Evolutionary conservation across 768 basidiomycete species (phyloP).

Genomic region (Mrakia blollopis): DNA sequence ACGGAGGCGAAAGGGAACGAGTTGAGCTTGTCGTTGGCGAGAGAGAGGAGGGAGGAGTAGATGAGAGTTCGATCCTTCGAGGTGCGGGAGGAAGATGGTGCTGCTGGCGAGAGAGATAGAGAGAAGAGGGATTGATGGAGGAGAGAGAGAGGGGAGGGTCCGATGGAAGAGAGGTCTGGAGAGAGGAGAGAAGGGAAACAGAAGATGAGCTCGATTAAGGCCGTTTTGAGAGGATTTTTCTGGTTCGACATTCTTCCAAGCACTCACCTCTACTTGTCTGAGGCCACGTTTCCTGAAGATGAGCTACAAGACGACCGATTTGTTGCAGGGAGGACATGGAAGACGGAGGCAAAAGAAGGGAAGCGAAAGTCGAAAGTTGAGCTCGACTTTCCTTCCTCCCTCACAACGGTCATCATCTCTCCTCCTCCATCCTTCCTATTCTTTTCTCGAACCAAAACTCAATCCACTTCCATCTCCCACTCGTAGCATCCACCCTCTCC

Average conservation of each 20-base stretch:
- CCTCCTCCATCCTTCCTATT: too few relatives aligned
- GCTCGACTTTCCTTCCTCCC: too few relatives aligned
- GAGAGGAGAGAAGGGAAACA: not conserved
- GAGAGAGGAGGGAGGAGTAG: constrained; percentile 45
- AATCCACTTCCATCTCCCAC: too few relatives aligned
- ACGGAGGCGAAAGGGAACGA: constrained; percentile 42
- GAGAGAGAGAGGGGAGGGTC: constrained; percentile 13
- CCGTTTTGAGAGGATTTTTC: too few relatives aligned
- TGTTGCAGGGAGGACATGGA: not conserved
- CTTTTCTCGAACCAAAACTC: too few relatives aligned
- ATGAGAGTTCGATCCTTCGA: not conserved
- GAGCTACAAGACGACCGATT: not conserved
- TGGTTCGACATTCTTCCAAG: too few relatives aligned
- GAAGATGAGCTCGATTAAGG: not conserved
- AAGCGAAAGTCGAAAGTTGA: too few relatives aligned
- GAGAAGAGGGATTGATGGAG: not conserved
- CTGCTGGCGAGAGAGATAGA: not conserved
- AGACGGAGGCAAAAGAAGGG: too few relatives aligned
- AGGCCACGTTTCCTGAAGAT: not conserved
- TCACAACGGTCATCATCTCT: too few relatives aligned
- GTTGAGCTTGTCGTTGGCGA: constrained; percentile 55
- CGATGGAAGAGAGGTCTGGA: not conserved
- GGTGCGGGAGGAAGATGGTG: not conserved
- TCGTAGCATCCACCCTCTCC: too few relatives aligned
- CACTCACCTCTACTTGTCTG: not conserved